Percentiles rank a stretch among this genome's conserved stretches.
phyloP scores from a whole-genome alignment of 305 asterid genomes.

The Ilex paraguariensis region DNA sequence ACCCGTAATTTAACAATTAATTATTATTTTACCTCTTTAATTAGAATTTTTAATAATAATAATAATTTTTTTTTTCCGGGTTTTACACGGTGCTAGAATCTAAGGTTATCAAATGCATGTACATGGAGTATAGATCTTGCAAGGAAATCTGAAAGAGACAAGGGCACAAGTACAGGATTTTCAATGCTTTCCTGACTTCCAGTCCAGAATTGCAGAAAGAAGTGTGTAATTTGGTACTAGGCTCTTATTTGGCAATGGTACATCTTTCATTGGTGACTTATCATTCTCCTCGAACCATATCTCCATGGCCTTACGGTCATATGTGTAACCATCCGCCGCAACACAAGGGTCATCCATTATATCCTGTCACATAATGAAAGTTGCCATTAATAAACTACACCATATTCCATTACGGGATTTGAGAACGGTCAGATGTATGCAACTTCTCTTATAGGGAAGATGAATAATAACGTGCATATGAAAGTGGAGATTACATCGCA shows the following conservation, averaged over 20 bases:
- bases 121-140: not conserved
- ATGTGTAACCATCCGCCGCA: conserved; percentile 84
- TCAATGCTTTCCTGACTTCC: conserved; percentile 45
- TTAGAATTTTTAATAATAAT: too few species aligned
- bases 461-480: too few species aligned
- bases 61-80: too few species aligned
- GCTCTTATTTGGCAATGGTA: conserved; percentile 47
- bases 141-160: not conserved
- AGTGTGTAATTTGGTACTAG: conserved; percentile 60
- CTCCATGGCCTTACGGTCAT: conserved; percentile 61
- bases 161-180: conserved; percentile 1
- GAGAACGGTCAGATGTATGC: too few species aligned
- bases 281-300: conserved; percentile 50
- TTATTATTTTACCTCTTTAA: too few species aligned
- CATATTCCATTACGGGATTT: too few species aligned
- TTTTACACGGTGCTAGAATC: too few species aligned
- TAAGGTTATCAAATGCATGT: not conserved
- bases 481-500: too few species aligned
- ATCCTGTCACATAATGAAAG: conserved; percentile 36
- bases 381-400: too few species aligned
- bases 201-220: conserved; percentile 67
- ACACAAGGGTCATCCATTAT: conserved; percentile 81
- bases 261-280: conserved; percentile 57
- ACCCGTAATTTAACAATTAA: too few species aligned
- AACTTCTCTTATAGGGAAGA: too few species aligned